Base-by-base conservation (phyloP, 2,329 filamentous ascomycete species). In the Cryphonectria japonica region DNA sequence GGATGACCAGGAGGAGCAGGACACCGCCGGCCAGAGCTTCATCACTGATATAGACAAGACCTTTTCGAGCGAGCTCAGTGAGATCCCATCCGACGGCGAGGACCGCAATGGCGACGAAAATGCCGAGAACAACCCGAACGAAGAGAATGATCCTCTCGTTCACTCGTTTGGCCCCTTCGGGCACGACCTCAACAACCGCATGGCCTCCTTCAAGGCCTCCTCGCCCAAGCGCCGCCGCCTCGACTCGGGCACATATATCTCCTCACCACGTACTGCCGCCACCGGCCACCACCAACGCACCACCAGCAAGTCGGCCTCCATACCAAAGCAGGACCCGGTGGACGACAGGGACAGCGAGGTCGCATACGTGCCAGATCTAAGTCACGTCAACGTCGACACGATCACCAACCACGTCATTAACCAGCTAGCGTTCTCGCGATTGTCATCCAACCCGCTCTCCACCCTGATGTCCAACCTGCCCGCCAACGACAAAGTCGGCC, bases 101-200 rank as follows among this genome's bases (percentile, higher is more conserved):
- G 91, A n/a, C 46, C 22, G 46, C 16, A 2, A 50, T 19, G 19
- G 46, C 46, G 6, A 93, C 66, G 90, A 97, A 0, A 92, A 95
- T 76, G 95, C 97, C 83, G 95, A 98, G 81, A 98, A 98, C 74
- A 95, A 98, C 76, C 95, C 95, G 2, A 90, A 64, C 76, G 95
- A 98, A 83, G 95, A 98, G 81, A 98, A 98, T 74, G 96, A 98
- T 76, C 95, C 95, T 2, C 90, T 97, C 69, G 85, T 98, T 26
- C 93, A 96, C 80, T 97, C 95, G 0, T 98, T 98, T 75, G 95
- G 94, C 22, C 94, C 94, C 0, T 97, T 93, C 77, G 94, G 94
- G 59, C 92, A 93, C 68, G 93, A 97, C 78, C 86, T 97, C 52
- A 89, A 95, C n/a, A 89, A 89, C 73, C 91, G 93, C 37, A 87